Conservation (phyloP, 2,329 filamentous ascomycete species). For the Didymosphaeria variabile region DNA sequence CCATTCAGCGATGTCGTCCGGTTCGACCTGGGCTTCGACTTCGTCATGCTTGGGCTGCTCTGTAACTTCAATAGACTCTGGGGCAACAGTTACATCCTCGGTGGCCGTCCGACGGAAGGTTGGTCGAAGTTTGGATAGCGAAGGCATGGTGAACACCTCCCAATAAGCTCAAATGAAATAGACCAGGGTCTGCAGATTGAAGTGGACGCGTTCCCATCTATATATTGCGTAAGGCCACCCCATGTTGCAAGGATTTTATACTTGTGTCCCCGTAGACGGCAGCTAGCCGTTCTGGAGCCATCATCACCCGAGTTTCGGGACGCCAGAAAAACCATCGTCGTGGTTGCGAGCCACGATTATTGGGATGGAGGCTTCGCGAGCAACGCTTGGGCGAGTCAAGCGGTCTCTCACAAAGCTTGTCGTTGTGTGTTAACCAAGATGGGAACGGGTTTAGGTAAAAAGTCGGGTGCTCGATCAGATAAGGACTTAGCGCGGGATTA, state of each 20-base stretch:
- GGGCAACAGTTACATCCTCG: not conserved
- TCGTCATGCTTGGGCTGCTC: conserved; percentile 1
- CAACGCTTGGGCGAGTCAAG: conserved; percentile 5
- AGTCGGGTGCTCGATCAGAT: conserved; percentile 6
- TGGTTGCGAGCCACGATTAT: not conserved
- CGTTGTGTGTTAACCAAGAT: not conserved
- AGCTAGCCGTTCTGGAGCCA: not conserved
- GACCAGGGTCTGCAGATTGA: not conserved
- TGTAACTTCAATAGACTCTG: conserved; percentile 1
- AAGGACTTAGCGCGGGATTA: not conserved
- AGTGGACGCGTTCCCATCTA: not conserved
- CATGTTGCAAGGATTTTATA: not conserved
- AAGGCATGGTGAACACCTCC: not conserved
- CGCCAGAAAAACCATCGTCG: not conserved
- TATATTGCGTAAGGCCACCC: not conserved
- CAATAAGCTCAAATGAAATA: not conserved
- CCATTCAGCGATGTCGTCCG: conserved; percentile 5
- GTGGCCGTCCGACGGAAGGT: conserved; percentile 3
- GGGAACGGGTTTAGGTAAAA: not conserved
- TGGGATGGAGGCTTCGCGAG: not conserved
- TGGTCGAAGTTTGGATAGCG: conserved; percentile 6
- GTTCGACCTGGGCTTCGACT: not conserved
- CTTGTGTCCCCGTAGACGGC: not conserved
- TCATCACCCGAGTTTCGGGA: conserved; percentile 5
- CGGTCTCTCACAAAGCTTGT: conserved; percentile 2